Conservation (phyloP, 805 yeast species). For the Candida sithepensis region DNA sequence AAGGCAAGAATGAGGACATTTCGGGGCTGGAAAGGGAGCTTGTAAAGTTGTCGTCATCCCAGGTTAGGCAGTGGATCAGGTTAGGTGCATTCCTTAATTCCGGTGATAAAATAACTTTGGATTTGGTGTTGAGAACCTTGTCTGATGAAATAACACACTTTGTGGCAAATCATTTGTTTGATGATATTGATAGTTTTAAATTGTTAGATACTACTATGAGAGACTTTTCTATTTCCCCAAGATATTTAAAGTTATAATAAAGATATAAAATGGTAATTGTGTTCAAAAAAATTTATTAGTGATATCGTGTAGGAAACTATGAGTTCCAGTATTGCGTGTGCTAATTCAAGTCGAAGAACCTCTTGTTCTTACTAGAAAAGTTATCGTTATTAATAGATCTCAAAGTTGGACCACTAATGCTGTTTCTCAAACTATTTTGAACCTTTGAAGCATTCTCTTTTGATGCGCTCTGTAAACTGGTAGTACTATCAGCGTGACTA, state of each 20-base stretch:
- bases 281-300: no score
- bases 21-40: background rate
- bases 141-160: slow-evolving; percentile 42
- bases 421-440: slow-evolving; percentile 10
- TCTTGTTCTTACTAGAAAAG: slow-evolving; percentile 22
- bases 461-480: background rate
- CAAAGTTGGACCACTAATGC: slow-evolving; percentile 22
- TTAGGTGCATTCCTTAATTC: slow-evolving; percentile 49
- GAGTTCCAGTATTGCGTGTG: no score
- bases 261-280: no score
- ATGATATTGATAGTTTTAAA: background rate
- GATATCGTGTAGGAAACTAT: no score
- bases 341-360: slow-evolving; percentile 27
- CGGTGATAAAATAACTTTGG: slow-evolving; percentile 51
- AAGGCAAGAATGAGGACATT: slow-evolving; percentile 52
- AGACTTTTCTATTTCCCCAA: background rate
- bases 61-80: slow-evolving; percentile 53
- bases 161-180: background rate
- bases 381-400: slow-evolving; percentile 26
- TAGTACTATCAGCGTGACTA: background rate
- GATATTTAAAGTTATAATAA: background rate
- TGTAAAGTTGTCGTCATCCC: slow-evolving; percentile 28
- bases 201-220: no score
- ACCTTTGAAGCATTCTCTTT: slow-evolving; percentile 10
- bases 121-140: slow-evolving; percentile 46